phyloP scores from a whole-genome alignment of 2,329 filamentous ascomycete genomes.

The Botrytis galanthina region DNA sequence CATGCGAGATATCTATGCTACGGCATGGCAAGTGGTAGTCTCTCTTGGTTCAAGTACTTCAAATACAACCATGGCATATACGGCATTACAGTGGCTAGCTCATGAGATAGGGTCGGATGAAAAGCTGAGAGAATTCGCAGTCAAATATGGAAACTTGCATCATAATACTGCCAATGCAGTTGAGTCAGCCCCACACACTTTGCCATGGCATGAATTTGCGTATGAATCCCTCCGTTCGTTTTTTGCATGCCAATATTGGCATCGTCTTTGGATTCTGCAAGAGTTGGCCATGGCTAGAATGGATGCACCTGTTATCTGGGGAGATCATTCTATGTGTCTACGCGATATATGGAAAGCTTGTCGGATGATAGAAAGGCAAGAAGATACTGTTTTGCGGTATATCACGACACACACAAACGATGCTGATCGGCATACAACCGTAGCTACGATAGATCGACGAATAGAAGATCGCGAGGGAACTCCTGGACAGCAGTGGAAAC shows the following conservation, averaged over 20 bases:
- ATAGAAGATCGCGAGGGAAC: constrained; percentile 12
- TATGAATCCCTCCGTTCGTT: constrained; percentile 6
- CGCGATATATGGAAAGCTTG: constrained; percentile 18
- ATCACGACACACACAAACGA: constrained; percentile 5
- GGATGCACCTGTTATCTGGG: constrained; percentile 14
- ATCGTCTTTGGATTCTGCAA: constrained; percentile 20
- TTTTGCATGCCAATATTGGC: constrained; percentile 17
- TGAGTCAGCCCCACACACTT: constrained; percentile 4
- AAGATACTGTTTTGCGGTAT: constrained; percentile 5
- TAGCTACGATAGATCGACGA: constrained; percentile 14
- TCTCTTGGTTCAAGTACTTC: constrained; percentile 3
- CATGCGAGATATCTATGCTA: constrained; percentile 22
- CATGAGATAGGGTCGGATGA: constrained; percentile 2
- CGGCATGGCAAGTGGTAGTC: constrained; percentile 15
- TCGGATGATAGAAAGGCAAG: constrained; percentile 8
- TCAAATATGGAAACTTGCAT: constrained; percentile 8
- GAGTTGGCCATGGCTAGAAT: constrained; percentile 15
- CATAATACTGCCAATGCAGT: background rate
- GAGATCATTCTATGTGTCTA: constrained; percentile 7
- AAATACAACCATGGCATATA: background rate
- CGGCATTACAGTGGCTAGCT: constrained; percentile 5
- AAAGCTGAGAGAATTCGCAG: constrained; percentile 14
- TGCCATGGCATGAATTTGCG: constrained; percentile 9
- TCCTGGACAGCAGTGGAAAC: constrained; percentile 18
- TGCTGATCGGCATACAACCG: background rate